Evolutionary conservation across 352 stramenopile genomes (phyloP), one percentile per base, ranked within the genome.

Genomic region (Pythium oligandrum): DNA sequence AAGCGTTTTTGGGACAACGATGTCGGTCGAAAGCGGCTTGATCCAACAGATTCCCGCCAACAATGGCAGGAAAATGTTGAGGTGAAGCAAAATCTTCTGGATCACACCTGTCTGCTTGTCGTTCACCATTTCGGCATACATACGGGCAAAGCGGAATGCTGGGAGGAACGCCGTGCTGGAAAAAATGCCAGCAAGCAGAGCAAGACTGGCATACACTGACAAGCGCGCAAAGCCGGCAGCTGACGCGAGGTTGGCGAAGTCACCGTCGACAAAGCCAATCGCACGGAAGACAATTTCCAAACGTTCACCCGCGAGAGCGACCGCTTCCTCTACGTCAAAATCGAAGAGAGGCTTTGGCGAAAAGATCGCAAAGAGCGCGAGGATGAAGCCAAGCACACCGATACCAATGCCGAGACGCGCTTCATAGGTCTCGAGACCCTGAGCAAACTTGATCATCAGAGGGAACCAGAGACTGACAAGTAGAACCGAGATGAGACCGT

Each of bases 381-480:
- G 40, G 36, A 92, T 72, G 47, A 87, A 71, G 43, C 74, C 76
- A 12, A 88, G 57, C 35, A 71, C 66, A 49, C 73, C 81, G 30
- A 89, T 47, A 30, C 65, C 67, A 31, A 90, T 44, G 10, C 76
- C 75, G 42, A 92, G 59, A 2, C 73, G 66, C 11, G 81, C 62
- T 50, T 92, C 81, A 57, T 88, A 88, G 48, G 68, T 71, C 6
- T 59, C 61, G 8, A 81, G 55, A 0, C 78, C 78, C 37, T 91
- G 81, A 3, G 71, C 77, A 44, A 86, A 78, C 54, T 87, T 79
- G 49, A 92, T 68, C 53, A 88, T 76, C 37, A 92, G 54, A 4
- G 81, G 81, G 59, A 92, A 90, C 71, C 78, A 88, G 12, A 92
- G 53, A 11, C 73, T 69, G 40, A 92, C 65, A 35, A 90, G 58